Conservation (phyloP, 2,329 filamentous ascomycete species). For the Monosporascus sp. region DNA sequence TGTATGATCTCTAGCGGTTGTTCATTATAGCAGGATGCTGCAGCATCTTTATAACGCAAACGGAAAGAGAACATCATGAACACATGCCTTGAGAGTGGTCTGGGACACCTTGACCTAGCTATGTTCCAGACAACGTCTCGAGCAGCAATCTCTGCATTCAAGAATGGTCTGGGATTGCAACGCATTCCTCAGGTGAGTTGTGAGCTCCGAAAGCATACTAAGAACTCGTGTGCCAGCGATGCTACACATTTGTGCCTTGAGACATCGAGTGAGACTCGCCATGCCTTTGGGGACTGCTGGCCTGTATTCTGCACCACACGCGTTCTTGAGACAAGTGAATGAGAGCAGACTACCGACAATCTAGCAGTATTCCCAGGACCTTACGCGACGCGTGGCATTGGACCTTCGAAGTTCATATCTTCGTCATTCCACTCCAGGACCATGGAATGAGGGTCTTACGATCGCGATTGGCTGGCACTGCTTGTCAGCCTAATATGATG, state of each 20-base stretch:
- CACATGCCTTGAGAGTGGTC: conserved; percentile 16
- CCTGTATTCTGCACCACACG: neutral
- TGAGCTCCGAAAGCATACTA: neutral
- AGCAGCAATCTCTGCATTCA: neutral
- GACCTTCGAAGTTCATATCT: too few relatives aligned
- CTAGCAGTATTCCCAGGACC: too few relatives aligned
- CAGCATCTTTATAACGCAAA: conserved; percentile 25
- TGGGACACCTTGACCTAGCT: conserved; percentile 6
- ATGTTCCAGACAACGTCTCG: neutral
- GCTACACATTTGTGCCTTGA: neutral
- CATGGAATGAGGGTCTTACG: too few relatives aligned
- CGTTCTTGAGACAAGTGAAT: neutral
- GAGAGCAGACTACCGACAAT: neutral
- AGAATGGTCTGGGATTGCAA: conserved; percentile 24
- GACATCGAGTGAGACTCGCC: conserved; percentile 13
- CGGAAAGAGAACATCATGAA: conserved; percentile 17
- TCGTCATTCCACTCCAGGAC: too few relatives aligned
- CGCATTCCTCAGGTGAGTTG: conserved; percentile 20
- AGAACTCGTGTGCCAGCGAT: neutral
- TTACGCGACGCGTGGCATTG: too few relatives aligned
- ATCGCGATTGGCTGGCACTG: too few relatives aligned
- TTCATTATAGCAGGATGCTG: conserved; percentile 3
- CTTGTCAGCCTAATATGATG: too few relatives aligned
- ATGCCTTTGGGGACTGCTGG: conserved; percentile 2
- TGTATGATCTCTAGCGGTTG: conserved; percentile 12